phyloP scores from a whole-genome alignment of 1,284 basidiomycete genomes.

The Ceratobasidium papillatum region DNA sequence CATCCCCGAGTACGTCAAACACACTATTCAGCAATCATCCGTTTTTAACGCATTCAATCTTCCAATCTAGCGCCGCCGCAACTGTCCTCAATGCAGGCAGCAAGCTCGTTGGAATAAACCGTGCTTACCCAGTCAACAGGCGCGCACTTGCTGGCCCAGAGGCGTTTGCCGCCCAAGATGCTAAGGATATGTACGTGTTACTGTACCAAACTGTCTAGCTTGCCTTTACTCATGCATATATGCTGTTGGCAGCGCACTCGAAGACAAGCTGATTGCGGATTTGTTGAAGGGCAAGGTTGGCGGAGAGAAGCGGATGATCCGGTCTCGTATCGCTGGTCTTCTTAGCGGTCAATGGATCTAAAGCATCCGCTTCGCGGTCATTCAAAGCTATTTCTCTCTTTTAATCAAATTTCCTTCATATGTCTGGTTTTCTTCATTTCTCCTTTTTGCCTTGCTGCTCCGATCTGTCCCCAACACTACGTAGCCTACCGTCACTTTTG shows the following conservation, averaged over 20 bases:
- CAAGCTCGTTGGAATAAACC: constrained; percentile 21
- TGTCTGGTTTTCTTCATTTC: too few relatives aligned
- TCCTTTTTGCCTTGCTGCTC: too few relatives aligned
- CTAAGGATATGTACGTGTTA: constrained; percentile 23
- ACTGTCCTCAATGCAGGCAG: neutral
- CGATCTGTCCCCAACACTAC: too few relatives aligned
- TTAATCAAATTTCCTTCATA: too few relatives aligned
- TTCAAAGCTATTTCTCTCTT: too few relatives aligned
- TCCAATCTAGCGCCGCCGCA: neutral
- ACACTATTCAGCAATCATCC: neutral
- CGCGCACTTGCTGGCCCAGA: constrained; percentile 24
- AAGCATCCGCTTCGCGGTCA: neutral
- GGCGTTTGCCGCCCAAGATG: constrained; percentile 29
- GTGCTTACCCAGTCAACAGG: constrained; percentile 13
- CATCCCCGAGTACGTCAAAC: constrained; percentile 7
- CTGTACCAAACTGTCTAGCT: neutral
- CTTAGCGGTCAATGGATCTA: constrained; percentile 39
- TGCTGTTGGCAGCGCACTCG: constrained; percentile 5
- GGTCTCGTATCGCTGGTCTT: constrained; percentile 27
- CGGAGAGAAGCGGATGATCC: constrained; percentile 31
- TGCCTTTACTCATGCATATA: neutral
- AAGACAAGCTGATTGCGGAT: constrained; percentile 28
- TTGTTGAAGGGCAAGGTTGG: constrained; percentile 26
- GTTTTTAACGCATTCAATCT: neutral
- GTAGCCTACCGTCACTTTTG: too few relatives aligned